Evolutionary conservation across 1,284 basidiomycete genomes (phyloP), one percentile per base, ranked within the genome.

Genomic region (Boletus mariae): DNA sequence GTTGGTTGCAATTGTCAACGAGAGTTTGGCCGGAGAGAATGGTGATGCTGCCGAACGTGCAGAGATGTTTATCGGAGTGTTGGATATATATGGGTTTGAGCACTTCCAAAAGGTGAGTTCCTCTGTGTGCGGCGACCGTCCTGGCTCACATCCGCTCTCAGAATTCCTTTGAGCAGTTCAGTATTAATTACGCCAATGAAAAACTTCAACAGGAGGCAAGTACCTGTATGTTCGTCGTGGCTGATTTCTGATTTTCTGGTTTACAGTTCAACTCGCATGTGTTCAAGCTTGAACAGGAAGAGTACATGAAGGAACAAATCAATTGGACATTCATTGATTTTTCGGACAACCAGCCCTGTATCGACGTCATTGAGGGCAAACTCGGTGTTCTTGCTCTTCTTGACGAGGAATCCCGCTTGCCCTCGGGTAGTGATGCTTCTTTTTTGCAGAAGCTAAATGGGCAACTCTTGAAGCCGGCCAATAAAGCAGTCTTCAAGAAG

Each of bases 281-380:
- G 51, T 99, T 99, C 85, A 95, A 95, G 79, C 84, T 98, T 31
- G 97, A 99, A 70, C 97, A 99, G 77, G 97, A 99, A 70, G 97
- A 99, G 75, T 99, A 99, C 67, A 83, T 99, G 53, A 92, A 94
- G 55, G 97, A 99, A 69, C 82, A 98, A 73, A 99, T 99, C 71
- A 94, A 96, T 68, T 99, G 97, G 97, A 98, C 92, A 1, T 99
- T 99, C 74, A 99, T 99, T 72, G 94, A 98, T 67, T 99, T 98
- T 72, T 93, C 91, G 11, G 97, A 99, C 74, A 99, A 99, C 67
- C 97, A 99, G 68, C 94, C 94, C 34, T 98, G 94, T 69, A 99
- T 99, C 70, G 93, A 99, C 69, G 87, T 98, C 62, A 98, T 99
- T 63, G 97, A 99, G 75, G 92, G 95, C 61, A 98, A 90, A 72